phyloP scores from a whole-genome alignment of 257 asterid genomes.

The Linderniella brevidens region DNA sequence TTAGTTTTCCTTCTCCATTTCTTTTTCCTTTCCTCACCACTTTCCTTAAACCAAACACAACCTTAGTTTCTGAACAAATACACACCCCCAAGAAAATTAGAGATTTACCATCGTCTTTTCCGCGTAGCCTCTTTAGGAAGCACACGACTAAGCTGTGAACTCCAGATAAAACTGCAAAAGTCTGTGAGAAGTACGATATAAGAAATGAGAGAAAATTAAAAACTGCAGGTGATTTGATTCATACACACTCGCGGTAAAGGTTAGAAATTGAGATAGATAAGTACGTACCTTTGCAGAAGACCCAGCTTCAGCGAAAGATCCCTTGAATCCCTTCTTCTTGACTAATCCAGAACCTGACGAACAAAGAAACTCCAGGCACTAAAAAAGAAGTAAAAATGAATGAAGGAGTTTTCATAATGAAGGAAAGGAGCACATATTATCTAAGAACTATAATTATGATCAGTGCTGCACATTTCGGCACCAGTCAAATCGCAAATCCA shows the following conservation, averaged over 20 bases:
- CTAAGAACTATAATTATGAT: neutral
- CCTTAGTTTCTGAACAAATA: too few relatives aligned
- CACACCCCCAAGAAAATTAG: too few relatives aligned
- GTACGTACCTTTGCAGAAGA: constrained; percentile 69
- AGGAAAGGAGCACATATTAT: neutral
- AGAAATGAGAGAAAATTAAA: constrained; percentile 1
- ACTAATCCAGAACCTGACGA: constrained; percentile 58
- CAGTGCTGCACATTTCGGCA: too few relatives aligned
- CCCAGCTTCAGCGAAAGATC: constrained; percentile 65
- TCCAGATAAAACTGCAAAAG: constrained; percentile 82
- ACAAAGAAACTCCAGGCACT: constrained; percentile 2
- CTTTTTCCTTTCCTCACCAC: too few relatives aligned
- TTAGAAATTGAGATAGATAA: constrained; percentile 1
- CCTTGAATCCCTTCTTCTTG: constrained; percentile 62
- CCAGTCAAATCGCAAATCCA: too few relatives aligned
- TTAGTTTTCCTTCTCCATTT: too few relatives aligned
- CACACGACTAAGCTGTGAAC: constrained; percentile 84
- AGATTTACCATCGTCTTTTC: constrained; percentile 76
- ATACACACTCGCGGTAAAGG: neutral
- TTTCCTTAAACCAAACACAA: too few relatives aligned
- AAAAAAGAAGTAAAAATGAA: constrained; percentile 1
- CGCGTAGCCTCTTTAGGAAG: constrained; percentile 63
- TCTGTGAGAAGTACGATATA: constrained; percentile 19
- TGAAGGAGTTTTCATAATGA: neutral
- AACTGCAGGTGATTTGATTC: neutral